Evolutionary conservation across 2,329 filamentous ascomycete genomes (phyloP), one percentile per base, ranked within the genome.

Genomic region (Raffaelea albimanens): DNA sequence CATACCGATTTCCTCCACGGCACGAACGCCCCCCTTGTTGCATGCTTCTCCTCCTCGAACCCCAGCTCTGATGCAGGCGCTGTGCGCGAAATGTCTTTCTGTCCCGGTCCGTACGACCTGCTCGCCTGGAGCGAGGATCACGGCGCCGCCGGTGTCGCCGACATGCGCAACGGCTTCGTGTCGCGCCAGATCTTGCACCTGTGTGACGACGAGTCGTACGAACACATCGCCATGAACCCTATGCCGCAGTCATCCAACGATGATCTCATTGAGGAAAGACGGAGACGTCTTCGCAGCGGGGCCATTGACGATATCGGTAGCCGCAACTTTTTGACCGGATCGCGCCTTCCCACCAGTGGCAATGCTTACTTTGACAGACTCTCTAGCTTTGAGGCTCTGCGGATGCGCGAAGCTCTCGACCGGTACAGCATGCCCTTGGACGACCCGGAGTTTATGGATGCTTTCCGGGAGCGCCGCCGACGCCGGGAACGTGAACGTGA

Each of bases 71-170:
- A 79, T 20, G 73, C 77, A 19, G 91, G 91, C 40, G 89, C 91
- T 29, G 82, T 97, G 46, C 79, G 93, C 52, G 87, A 89, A 52
- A 94, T 97, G 85, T 76, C 84, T 1, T 98, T 98, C 61, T 89
- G 87, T 4, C 90, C 91, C 1, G 85, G 86, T 1, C 87, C 90
- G 0, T 91, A 84, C 71, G 91, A 96, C 60, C 76, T 98, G 18
- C 70, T 98, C 38, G 85, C 94, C 7, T 97, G 93, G 90, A 87
- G 89, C 9, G 93, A 98, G 64, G 87, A 95, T 57, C 83, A 86
- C 53, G 85, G 83, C 3, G 74, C 81, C 48, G 72, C 90, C 16
- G 87, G 85, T 34, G 71, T 91, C 36, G 83, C 83, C 5, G 87
- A 93, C 62, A 67, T 87, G 44, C 76, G 86, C 25, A 76, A 71